phyloP scores from a whole-genome alignment of 441 rosid genomes.

The Theobroma grandiflorum region DNA sequence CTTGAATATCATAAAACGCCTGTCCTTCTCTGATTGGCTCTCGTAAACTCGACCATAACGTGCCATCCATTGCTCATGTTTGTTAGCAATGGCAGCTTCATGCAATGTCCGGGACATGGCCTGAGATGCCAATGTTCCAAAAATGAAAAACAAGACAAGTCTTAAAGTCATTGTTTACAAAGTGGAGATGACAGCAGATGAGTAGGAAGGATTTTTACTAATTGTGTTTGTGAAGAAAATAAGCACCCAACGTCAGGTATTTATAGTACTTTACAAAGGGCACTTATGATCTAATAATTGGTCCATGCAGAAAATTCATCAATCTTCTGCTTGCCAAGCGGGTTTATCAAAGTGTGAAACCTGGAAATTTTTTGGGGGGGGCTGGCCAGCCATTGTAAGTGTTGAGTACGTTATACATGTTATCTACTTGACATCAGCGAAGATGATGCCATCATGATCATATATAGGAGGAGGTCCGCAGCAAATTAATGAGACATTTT shows the following conservation, averaged over 20 bases:
- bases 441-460: not conserved
- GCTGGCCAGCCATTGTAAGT: not conserved
- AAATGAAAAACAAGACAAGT: slow-evolving; percentile 12
- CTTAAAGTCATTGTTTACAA: not conserved
- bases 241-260: not conserved
- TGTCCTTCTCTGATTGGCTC: slow-evolving; percentile 43
- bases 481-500: not conserved
- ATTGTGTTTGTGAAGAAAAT: not conserved
- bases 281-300: not conserved
- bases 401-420: no score
- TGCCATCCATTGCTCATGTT: slow-evolving; percentile 52
- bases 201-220: not conserved
- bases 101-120: slow-evolving; percentile 43
- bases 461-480: not conserved
- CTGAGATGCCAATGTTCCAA: slow-evolving; percentile 39
- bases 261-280: not conserved
- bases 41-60: slow-evolving; percentile 39
- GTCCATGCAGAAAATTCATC: no score
- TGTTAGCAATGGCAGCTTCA: slow-evolving; percentile 36
- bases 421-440: no score
- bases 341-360: not conserved
- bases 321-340: not conserved
- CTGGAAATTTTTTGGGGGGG: not conserved
- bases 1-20: slow-evolving; percentile 43
- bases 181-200: not conserved